Evolutionary conservation across 1,284 basidiomycete genomes (phyloP).

Genomic region (Cryptococcus amylolentus): DNA sequence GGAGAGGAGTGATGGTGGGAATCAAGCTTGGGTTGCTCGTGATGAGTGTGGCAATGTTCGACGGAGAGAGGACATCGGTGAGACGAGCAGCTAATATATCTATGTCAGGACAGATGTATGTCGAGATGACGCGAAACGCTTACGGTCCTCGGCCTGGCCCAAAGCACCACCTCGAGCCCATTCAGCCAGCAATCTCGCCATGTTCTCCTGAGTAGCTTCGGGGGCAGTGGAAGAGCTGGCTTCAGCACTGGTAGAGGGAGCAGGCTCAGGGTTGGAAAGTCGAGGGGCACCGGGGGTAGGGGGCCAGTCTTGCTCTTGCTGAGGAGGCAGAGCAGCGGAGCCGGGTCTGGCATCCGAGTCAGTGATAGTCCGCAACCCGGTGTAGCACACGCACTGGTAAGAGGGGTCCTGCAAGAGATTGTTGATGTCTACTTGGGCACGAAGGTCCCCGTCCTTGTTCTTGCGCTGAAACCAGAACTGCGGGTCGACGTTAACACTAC

Average conservation of each 20-base stretch:
- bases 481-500: neutral
- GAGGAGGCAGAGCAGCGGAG: slow-evolving; percentile 17
- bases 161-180: slow-evolving; percentile 32
- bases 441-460: slow-evolving; percentile 26
- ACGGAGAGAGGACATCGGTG: slow-evolving; percentile 42
- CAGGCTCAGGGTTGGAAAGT: slow-evolving; percentile 24
- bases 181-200: slow-evolving; percentile 37
- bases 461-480: slow-evolving; percentile 50
- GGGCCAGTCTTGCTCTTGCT: slow-evolving; percentile 19
- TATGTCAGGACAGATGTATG: neutral
- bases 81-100: slow-evolving; percentile 31
- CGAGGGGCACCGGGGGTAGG: slow-evolving; percentile 30
- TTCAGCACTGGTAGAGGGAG: slow-evolving; percentile 5
- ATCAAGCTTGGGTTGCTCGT: slow-evolving; percentile 28
- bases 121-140: neutral
- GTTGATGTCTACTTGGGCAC: slow-evolving; percentile 42
- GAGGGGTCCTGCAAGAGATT: slow-evolving; percentile 39
- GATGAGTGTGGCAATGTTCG: slow-evolving; percentile 35
- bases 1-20: slow-evolving; percentile 27
- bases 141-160: slow-evolving; percentile 14
- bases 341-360: slow-evolving; percentile 17
- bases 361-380: neutral
- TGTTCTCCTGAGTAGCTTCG: slow-evolving; percentile 21
- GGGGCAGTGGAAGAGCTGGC: slow-evolving; percentile 5
- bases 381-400: slow-evolving; percentile 30